Evolutionary conservation across 1,284 basidiomycete genomes (phyloP).

Genomic region (Leccinum pallidistipes): DNA sequence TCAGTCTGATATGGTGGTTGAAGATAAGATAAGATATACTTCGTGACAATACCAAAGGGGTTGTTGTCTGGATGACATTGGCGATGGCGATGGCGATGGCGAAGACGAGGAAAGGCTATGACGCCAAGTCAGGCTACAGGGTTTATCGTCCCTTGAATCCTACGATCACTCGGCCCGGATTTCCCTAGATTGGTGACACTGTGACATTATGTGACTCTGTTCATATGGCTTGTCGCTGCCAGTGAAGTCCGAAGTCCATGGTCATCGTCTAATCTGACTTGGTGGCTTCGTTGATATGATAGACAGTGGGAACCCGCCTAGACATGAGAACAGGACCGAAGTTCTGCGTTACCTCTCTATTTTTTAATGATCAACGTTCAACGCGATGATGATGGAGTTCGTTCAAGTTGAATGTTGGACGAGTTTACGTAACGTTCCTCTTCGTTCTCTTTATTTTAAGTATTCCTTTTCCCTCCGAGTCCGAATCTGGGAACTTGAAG

Average conservation of each 20-base stretch:
- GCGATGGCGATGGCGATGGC: slow-evolving; percentile 7
- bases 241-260: too few relatives aligned
- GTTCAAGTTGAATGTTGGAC: too few relatives aligned
- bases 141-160: not conserved
- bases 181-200: too few relatives aligned
- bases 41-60: slow-evolving; percentile 75
- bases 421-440: not conserved
- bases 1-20: not conserved
- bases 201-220: too few relatives aligned
- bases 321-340: too few relatives aligned
- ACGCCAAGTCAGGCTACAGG: slow-evolving; percentile 7
- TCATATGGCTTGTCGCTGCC: not conserved
- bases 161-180: slow-evolving; percentile 12
- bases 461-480: not conserved
- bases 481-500: not conserved
- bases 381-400: too few relatives aligned
- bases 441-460: not conserved
- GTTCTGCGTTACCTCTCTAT: too few relatives aligned
- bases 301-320: too few relatives aligned
- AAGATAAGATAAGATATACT: slow-evolving; percentile 40
- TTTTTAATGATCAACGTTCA: too few relatives aligned
- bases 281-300: too few relatives aligned
- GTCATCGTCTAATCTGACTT: too few relatives aligned
- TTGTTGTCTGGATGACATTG: slow-evolving; percentile 68
- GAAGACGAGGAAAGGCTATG: slow-evolving; percentile 7